phyloP scores from a whole-genome alignment of 805 yeast species.

The Ogataea zsoltii region DNA sequence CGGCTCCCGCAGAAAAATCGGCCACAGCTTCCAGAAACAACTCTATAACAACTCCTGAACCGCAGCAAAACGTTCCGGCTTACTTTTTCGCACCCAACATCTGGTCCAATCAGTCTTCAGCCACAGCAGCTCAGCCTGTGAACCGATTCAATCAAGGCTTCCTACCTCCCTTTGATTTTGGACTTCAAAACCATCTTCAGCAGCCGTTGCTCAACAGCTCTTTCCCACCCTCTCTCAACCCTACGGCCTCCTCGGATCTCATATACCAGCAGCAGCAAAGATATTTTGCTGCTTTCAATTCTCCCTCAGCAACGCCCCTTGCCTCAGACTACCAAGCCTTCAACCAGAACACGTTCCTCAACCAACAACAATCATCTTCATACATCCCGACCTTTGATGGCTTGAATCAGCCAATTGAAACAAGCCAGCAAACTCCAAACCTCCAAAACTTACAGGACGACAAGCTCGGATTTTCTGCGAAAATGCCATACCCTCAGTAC shows the following conservation, averaged over 20 bases:
- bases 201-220: background rate
- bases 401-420: background rate
- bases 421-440: background rate
- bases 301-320: background rate
- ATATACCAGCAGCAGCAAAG: slow-evolving; percentile 5
- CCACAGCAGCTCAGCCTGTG: background rate
- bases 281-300: slow-evolving; percentile 2
- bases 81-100: slow-evolving; percentile 13
- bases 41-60: slow-evolving; percentile 4
- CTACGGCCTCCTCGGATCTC: background rate
- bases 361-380: background rate
- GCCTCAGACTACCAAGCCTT: background rate
- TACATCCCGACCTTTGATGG: background rate
- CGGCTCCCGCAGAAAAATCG: background rate
- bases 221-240: background rate
- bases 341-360: slow-evolving; percentile 1
- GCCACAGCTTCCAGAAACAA: background rate
- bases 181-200: background rate
- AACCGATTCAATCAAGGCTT: slow-evolving; percentile 1
- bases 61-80: slow-evolving; percentile 4
- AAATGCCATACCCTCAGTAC: slow-evolving; percentile 3
- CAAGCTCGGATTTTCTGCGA: slow-evolving; percentile 1
- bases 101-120: slow-evolving; percentile 12
- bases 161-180: slow-evolving; percentile 1
- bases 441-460: background rate